Evolutionary conservation across 1,284 basidiomycete genomes (phyloP).

Genomic region (Irpex sp.): DNA sequence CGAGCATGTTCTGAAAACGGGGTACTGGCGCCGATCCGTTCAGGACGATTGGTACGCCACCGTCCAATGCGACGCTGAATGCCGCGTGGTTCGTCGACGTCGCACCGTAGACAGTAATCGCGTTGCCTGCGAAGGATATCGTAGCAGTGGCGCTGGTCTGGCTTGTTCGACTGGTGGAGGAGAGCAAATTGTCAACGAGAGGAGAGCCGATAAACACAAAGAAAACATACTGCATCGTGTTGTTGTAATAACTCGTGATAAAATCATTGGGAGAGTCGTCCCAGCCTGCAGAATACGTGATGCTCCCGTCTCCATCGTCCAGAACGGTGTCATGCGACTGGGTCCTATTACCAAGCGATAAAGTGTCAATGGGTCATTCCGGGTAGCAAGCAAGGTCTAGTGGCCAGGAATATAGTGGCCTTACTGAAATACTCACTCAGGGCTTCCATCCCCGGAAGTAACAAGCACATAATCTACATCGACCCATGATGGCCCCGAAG

Average conservation of each 20-base stretch:
- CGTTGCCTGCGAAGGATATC: conserved; percentile 9
- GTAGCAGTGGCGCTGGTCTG: conserved; percentile 1
- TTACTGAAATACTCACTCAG: not conserved
- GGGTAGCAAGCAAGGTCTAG: not conserved
- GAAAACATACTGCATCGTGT: conserved; percentile 11
- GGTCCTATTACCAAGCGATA: not conserved
- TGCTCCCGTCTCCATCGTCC: not conserved
- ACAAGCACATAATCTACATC: conserved; percentile 12
- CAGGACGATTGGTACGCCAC: not conserved
- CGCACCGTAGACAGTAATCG: conserved; percentile 10
- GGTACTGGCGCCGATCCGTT: not conserved
- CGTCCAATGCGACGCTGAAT: conserved; percentile 9
- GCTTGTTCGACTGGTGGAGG: conserved; percentile 5
- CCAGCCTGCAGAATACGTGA: conserved; percentile 8
- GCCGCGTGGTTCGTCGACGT: conserved; percentile 9
- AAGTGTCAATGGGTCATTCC: not conserved
- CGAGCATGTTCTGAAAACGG: conserved; percentile 2
- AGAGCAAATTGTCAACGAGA: not conserved
- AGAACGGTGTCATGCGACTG: not conserved
- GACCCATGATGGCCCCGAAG: not conserved
- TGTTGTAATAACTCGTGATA: conserved; percentile 2
- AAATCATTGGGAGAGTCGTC: conserved; percentile 7
- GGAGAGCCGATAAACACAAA: not conserved
- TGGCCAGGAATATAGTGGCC: not conserved
- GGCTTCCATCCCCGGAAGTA: conserved; percentile 9